Evolutionary conservation across 73 alveolate species (phyloP), one percentile per base, ranked within the genome.

Genomic region (Paramecium octaurelia): DNA sequence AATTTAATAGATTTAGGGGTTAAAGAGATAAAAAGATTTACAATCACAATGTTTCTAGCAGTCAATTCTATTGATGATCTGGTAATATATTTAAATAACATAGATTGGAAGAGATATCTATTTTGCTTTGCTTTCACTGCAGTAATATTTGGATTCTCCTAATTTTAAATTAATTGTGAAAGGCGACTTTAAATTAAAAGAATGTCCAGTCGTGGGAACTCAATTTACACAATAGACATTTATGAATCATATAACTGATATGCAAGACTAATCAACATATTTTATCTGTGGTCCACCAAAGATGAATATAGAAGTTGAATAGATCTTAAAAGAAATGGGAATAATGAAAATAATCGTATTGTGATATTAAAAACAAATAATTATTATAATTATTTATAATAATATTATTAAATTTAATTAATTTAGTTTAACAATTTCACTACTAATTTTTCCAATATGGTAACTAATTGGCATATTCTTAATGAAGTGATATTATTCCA

Each of bases 371-470:
- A 48, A 48, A 46, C 27, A n/a, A 48, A 7, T 40, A 40, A 40
- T 40, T 40, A 40, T 40, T 40, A 40, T 7, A 48, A 48, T 48
- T 14, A 48, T 48, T 48, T 48, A 48, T 48, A 12, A 54, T 54
- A 54, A 54, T 54, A 54, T 54, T 54, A 54, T 54, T 54, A 54
- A 54, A 54, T 34, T 24, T 36, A 38, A 11, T n/a, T 38, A 36
- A 38, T 35, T 75, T 75, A 5, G 88, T 60, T 38, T 75, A 16
- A 35, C 24, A 38, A 76, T 20, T 6, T 80, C 44, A 92, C 88
- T 83, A 84, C 92, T 88, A 35, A 94, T 86, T 68, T 95, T 94
- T 24, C 97, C 98, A 12, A 58, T 43, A 88, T 94, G 92, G 54
- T 94, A 92, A 31, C 97, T 96, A 24, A 92, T 60, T 40, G 57